A percentile compares a stretch with the other conserved stretches of the same genome.
phyloP scores from a whole-genome alignment of 306 rosid species.

The Prunus campanulata region DNA sequence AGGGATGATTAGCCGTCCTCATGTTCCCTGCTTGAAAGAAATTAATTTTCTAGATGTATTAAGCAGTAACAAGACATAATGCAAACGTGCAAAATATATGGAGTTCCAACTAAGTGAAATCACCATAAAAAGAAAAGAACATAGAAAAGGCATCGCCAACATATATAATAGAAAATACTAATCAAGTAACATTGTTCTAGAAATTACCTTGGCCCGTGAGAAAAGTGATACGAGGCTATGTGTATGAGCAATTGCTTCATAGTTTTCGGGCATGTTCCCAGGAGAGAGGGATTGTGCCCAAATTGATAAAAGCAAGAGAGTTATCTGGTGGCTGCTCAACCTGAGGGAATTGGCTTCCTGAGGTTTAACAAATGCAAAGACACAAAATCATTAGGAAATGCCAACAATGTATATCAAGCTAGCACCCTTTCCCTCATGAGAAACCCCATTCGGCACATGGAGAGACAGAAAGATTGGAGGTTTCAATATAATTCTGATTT shows the following conservation, averaged over 20 bases:
- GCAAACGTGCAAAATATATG: background rate
- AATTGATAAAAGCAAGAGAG: slow-evolving; percentile 73
- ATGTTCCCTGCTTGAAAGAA: background rate
- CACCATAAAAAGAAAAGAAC: background rate
- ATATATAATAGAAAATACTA: slow-evolving; percentile 14
- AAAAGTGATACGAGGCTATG: slow-evolving; percentile 73
- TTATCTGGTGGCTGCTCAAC: slow-evolving; percentile 76
- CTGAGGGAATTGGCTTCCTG: slow-evolving; percentile 61
- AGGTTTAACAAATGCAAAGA: slow-evolving; percentile 16
- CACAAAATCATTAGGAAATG: background rate
- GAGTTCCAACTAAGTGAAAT: background rate
- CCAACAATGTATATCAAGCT: background rate
- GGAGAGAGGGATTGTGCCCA: slow-evolving; percentile 77
- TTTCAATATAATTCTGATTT: background rate
- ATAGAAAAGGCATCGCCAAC: slow-evolving; percentile 6
- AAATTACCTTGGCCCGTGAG: slow-evolving; percentile 77
- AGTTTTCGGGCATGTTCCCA: slow-evolving; percentile 74
- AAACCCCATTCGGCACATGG: background rate
- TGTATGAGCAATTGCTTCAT: slow-evolving; percentile 89
- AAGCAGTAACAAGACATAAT: background rate
- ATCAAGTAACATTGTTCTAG: slow-evolving; percentile 10
- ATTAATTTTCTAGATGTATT: background rate
- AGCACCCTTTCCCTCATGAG: background rate
- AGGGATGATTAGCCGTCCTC: background rate
- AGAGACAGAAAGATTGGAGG: background rate